These are phyloP conservation scores for Penstemon eatonii DNA, from an alignment of 257 asterid species.

Conservation along the genomic window DNA sequence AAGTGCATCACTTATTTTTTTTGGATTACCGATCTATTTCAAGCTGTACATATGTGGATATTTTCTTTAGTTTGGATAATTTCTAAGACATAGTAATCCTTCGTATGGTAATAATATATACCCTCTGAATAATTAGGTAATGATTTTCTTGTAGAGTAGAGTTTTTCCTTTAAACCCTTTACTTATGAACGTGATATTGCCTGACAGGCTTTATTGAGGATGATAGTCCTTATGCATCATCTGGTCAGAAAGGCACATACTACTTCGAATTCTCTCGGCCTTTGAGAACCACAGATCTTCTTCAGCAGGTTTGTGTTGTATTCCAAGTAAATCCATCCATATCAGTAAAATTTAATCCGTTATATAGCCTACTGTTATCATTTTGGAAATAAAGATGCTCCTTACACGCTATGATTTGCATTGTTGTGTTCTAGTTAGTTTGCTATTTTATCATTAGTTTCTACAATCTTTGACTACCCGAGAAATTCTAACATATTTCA, in stretches of 20 bases:
- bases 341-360: neutral
- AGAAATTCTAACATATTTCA: too few species aligned
- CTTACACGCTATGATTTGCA: neutral
- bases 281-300: slow-evolving; percentile 78
- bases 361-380: neutral
- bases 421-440: neutral
- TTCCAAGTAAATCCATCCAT: neutral
- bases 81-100: neutral
- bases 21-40: neutral
- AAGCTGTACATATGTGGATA: neutral
- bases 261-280: slow-evolving; percentile 82
- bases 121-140: neutral
- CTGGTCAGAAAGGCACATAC: slow-evolving; percentile 70
- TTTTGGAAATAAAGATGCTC: slow-evolving; percentile 2
- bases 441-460: neutral
- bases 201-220: slow-evolving; percentile 62
- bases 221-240: slow-evolving; percentile 72
- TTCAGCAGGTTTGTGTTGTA: slow-evolving; percentile 64
- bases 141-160: neutral
- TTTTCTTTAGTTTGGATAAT: neutral
- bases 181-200: neutral
- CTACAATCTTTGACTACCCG: neutral
- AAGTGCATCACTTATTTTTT: slow-evolving; percentile 1
- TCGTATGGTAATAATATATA: neutral
- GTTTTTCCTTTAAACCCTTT: neutral